Evolutionary conservation across 768 basidiomycete genomes (phyloP).

Genomic region (Phylloporus scabripes): DNA sequence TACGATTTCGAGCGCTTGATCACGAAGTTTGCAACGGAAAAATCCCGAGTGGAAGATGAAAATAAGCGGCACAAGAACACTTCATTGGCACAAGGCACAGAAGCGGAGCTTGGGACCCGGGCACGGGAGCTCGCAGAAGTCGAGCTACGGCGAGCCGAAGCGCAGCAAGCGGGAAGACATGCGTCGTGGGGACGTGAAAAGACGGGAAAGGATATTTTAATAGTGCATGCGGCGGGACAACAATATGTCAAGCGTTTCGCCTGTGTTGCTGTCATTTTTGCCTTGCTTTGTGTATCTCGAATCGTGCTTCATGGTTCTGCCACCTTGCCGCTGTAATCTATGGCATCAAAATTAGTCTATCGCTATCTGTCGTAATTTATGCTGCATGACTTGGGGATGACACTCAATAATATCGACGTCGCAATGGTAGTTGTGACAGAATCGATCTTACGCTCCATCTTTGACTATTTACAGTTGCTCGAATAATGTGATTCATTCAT

Average conservation of each 20-base stretch:
- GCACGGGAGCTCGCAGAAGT: conserved; percentile 16
- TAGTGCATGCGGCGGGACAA: background rate
- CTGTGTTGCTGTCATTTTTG: conserved; percentile 13
- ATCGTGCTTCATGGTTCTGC: conserved; percentile 5
- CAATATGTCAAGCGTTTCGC: conserved; percentile 11
- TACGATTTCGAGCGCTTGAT: conserved; percentile 37
- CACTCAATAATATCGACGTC: background rate
- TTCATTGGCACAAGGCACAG: conserved; percentile 10
- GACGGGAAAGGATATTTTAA: background rate
- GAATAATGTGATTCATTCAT: background rate
- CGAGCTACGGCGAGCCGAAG: conserved; percentile 11
- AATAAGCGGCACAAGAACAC: conserved; percentile 13
- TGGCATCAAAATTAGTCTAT: background rate
- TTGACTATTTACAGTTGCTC: background rate
- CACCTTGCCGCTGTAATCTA: background rate
- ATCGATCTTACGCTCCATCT: background rate
- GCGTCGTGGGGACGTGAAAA: conserved; percentile 5
- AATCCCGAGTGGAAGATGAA: conserved; percentile 23
- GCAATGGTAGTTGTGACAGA: background rate
- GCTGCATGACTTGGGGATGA: too few species aligned
- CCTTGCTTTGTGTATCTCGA: conserved; percentile 12
- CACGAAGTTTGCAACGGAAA: conserved; percentile 32
- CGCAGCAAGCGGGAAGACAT: conserved; percentile 14
- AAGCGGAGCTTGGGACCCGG: conserved; percentile 7
- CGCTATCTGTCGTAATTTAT: conserved; percentile 5